Evolutionary conservation across 805 yeast species (phyloP), one percentile per base, ranked within the genome.

Genomic region (Metschnikowia matae): DNA sequence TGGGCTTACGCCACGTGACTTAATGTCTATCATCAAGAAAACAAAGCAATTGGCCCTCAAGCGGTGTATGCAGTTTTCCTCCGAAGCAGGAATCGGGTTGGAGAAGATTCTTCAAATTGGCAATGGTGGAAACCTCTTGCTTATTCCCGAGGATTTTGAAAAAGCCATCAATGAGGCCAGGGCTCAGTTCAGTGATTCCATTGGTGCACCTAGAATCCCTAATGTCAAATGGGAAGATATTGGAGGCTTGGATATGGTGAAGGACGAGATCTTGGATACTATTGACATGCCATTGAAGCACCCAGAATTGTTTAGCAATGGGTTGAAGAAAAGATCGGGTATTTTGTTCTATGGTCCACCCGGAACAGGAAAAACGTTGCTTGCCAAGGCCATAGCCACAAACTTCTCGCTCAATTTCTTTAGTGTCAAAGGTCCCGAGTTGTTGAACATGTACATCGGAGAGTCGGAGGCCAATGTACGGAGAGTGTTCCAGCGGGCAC

Each of bases 401-500:
- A 89, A 91, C 58, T 94, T 92, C 67, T 87, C 97, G 3, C 75
- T 94, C 54, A 94, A 94, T 66, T 94, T 94, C 67, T 91, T 94
- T 68, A 87, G 96, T 58, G 97, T 94, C 14, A 94, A 94, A 66
- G 99, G 99, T 21, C 99, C 99, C 0, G 99, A 94, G 67, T 75
- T 94, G 51, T 75, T 94, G 59, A 94, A 94, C 66, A 94, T 92
- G 98, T 94, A 94, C 66, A 92, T 94, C 68, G 99, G 99, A 66
- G 99, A 94, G 68, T 88, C 96, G 2, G 99, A 94, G 68, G 97
- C 98, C 14, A 94, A 94, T 67, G 98, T 94, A 15, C 82, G 99
- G 52, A 79, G 89, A 47, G 97, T 94, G 1, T 94, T 94, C 67
- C 96, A 92, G 67, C 83, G 80, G 57, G 98, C 98, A 0, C 76